Evolutionary conservation across 352 stramenopile species (phyloP).

Genomic region (Globisporangium alternatum): DNA sequence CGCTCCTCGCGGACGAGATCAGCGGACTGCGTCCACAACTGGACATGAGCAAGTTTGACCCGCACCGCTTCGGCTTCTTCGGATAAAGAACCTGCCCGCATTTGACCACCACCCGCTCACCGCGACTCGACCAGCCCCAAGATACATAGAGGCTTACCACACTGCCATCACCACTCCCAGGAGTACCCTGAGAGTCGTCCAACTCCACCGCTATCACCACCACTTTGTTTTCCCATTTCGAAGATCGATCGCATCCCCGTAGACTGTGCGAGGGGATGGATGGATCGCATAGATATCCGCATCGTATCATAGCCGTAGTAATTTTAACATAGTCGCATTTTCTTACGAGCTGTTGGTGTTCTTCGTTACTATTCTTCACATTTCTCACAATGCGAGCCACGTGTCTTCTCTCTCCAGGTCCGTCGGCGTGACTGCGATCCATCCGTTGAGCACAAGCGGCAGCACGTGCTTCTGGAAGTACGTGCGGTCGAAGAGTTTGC

Average conservation of each 20-base stretch:
- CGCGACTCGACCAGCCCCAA: not conserved
- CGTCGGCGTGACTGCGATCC: constrained; percentile 24
- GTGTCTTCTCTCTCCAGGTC: constrained; percentile 30
- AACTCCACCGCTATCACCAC: not conserved
- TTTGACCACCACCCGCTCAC: not conserved
- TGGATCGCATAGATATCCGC: constrained; percentile 2
- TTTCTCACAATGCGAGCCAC: constrained; percentile 22
- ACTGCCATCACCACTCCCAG: not conserved
- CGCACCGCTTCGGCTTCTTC: constrained; percentile 76
- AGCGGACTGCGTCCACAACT: constrained; percentile 72
- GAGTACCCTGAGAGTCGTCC: not conserved
- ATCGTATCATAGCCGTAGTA: constrained; percentile 14
- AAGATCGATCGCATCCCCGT: constrained; percentile 1
- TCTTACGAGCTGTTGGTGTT: not conserved
- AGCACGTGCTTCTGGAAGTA: constrained; percentile 33
- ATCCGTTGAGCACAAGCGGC: constrained; percentile 33
- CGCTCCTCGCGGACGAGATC: constrained; percentile 79
- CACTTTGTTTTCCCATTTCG: constrained; percentile 2
- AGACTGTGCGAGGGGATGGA: constrained; percentile 7
- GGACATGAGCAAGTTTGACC: constrained; percentile 81
- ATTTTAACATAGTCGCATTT: constrained; percentile 1
- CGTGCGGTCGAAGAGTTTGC: constrained; percentile 12
- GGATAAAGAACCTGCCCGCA: constrained; percentile 22
- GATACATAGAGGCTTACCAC: constrained; percentile 7
- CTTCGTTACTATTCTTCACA: not conserved